Percentiles rank a stretch among this genome's conserved stretches.
Conservation (phyloP, 805 yeast species). For the Wickerhamia fluorescens region DNA sequence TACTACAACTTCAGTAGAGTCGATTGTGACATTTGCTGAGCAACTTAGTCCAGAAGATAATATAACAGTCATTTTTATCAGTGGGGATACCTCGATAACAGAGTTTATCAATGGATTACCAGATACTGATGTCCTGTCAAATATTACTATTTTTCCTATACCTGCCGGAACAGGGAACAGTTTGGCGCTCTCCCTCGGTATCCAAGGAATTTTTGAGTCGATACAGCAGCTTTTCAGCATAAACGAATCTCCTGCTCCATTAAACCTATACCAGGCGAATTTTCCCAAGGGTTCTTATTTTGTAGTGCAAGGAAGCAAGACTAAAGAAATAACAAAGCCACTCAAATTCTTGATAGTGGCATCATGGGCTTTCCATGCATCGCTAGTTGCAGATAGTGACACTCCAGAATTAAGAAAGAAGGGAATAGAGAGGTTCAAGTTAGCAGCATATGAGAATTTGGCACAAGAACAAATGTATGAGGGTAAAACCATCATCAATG, state of each 20-base stretch:
- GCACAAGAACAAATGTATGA: slow-evolving; percentile 43
- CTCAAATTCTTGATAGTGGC: slow-evolving; percentile 53
- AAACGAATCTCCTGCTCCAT: slow-evolving; percentile 17
- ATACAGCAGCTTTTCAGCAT: slow-evolving; percentile 29
- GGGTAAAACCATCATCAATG: slow-evolving; percentile 28
- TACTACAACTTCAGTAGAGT: slow-evolving; percentile 33
- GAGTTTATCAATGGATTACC: slow-evolving; percentile 60
- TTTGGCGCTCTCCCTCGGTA: slow-evolving; percentile 53
- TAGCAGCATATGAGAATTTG: slow-evolving; percentile 58
- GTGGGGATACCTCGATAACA: slow-evolving; percentile 82
- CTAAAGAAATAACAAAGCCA: slow-evolving; percentile 8
- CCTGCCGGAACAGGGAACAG: slow-evolving; percentile 91
- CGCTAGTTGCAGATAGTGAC: slow-evolving; percentile 75
- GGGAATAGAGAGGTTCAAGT: slow-evolving; percentile 61
- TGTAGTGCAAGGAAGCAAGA: slow-evolving; percentile 13
- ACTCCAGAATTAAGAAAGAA: slow-evolving; percentile 54
- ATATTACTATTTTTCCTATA: slow-evolving; percentile 30
- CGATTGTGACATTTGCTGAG: slow-evolving; percentile 36
- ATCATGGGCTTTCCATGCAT: slow-evolving; percentile 85
- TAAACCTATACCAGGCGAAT: slow-evolving; percentile 38
- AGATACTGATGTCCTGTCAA: neutral
- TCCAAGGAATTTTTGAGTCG: slow-evolving; percentile 19
- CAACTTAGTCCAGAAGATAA: slow-evolving; percentile 10
- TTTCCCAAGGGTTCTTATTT: slow-evolving; percentile 32
- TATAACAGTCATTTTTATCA: slow-evolving; percentile 51